Base-by-base conservation (phyloP, 352 stramenopile species). In the Pythium volutum region DNA sequence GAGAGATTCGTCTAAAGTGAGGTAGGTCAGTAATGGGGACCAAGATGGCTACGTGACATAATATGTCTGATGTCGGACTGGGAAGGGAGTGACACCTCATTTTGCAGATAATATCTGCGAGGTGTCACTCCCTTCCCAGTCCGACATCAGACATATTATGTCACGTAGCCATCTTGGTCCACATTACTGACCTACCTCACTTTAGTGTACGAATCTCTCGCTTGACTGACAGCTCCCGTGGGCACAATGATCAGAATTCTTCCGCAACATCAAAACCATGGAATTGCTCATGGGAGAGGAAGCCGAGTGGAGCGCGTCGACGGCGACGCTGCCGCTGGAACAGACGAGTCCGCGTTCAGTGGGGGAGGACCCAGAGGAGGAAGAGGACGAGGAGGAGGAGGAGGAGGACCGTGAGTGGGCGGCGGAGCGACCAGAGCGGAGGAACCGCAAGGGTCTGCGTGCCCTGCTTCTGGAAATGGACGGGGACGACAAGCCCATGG, bases 221-320 rank as follows among this genome's bases (percentile, higher is more conserved):
- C n/a, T 15, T 50, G 9, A 31, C 9, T 31, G 25, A 50, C 43
- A 50, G 8, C 36, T 15, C 12, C 12, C 4, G 2, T 7, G 8
- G 36, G 12, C 36, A 42, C 36, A 18, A 12, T 42, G 11, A 18
- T 42, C 33, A 38, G 16, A 16, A n/a, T 42, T 42, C 36, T 42
- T 42, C 36, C 33, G 12, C 7, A 49, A 18, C 15, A 10, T 6
- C 14, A 31, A 33, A 27, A 33, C 8, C 20, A 60, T 60, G 39
- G 53, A 60, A 26, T 15, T 43, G 39, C 20, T 50, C 20, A 20
- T 16, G 49, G 49, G 53, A 16, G 53, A 60, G 27, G 53, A 60
- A n/a, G 33, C 53, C 39, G 53, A 60, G 41, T 60, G 53, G 53
- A 60, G 53, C 27, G 53, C 53, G 53, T 60, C 53, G 39, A 60